Evolutionary conservation across 2,329 filamentous ascomycete genomes (phyloP).

Genomic region (Chrysosporium keratinophilum): DNA sequence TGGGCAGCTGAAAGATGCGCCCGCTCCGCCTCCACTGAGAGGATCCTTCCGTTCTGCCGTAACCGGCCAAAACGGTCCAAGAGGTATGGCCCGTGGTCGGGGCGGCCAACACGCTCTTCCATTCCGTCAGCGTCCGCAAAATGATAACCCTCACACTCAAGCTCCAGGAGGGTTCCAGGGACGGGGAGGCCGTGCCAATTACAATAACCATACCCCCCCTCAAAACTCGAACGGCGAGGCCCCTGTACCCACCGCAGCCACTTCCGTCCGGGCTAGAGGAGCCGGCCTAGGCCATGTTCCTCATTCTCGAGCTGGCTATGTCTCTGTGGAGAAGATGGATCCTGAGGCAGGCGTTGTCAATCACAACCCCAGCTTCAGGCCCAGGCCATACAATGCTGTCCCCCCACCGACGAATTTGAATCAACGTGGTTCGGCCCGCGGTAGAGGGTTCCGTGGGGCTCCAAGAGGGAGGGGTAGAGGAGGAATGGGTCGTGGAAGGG

Average conservation of each 20-base stretch:
- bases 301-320: slow-evolving; percentile 22
- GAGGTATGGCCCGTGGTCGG: slow-evolving; percentile 28
- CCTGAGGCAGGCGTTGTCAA: slow-evolving; percentile 40
- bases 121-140: slow-evolving; percentile 20
- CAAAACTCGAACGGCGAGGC: background rate
- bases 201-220: background rate
- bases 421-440: slow-evolving; percentile 20
- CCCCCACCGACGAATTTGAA: slow-evolving; percentile 34
- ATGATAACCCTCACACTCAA: background rate
- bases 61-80: slow-evolving; percentile 36
- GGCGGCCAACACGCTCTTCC: slow-evolving; percentile 22
- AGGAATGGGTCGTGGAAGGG: slow-evolving; percentile 8
- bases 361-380: slow-evolving; percentile 44
- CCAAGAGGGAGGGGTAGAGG: slow-evolving; percentile 15
- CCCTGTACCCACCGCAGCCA: background rate
- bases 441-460: slow-evolving; percentile 12
- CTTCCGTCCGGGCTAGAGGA: slow-evolving; percentile 10
- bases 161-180: background rate
- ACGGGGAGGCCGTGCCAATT: slow-evolving; percentile 1
- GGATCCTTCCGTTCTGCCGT: slow-evolving; percentile 51
- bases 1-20: slow-evolving; percentile 50
- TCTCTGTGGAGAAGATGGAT: slow-evolving; percentile 37
- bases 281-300: slow-evolving; percentile 1
- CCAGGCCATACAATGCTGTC: slow-evolving; percentile 40
- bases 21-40: slow-evolving; percentile 46